Evolutionary conservation across 768 basidiomycete species (phyloP).

Genomic region (Calocybe indica): DNA sequence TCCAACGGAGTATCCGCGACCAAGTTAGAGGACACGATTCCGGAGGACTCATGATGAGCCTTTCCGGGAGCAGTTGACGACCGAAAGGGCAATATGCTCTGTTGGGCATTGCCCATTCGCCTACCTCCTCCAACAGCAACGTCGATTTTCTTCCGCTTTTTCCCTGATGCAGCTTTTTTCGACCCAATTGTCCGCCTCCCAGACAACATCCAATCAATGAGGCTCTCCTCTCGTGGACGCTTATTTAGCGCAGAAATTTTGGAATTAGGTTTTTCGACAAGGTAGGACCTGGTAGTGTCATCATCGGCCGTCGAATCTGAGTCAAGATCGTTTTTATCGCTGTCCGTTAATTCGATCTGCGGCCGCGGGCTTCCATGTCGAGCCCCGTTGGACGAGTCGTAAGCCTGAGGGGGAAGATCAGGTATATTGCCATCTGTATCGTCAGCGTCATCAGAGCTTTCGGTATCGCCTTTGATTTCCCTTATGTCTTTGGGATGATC

Average conservation of each 20-base stretch:
- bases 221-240: constrained; percentile 34
- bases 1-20: no score
- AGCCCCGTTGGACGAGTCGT: constrained; percentile 15
- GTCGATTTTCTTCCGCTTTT: no score
- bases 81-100: no score
- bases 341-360: constrained; percentile 7
- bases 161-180: no score
- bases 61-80: no score
- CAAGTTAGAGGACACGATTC: no score
- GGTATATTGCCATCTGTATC: not conserved
- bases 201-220: constrained; percentile 69
- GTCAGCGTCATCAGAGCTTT: constrained; percentile 42
- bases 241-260: constrained; percentile 5
- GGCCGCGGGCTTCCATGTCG: not conserved
- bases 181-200: constrained; percentile 28
- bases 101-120: no score
- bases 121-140: no score
- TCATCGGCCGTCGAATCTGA: constrained; percentile 24
- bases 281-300: constrained; percentile 25
- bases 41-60: no score
- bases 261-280: constrained; percentile 13
- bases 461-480: constrained; percentile 57
- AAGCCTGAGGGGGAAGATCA: constrained; percentile 5
- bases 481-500: constrained; percentile 20
- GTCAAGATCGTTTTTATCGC: constrained; percentile 7